A percentile compares a stretch with the other conserved stretches of the same genome.
phyloP scores from a whole-genome alignment of 2,329 filamentous ascomycete genomes.

The Ophiosphaerella herpotricha region DNA sequence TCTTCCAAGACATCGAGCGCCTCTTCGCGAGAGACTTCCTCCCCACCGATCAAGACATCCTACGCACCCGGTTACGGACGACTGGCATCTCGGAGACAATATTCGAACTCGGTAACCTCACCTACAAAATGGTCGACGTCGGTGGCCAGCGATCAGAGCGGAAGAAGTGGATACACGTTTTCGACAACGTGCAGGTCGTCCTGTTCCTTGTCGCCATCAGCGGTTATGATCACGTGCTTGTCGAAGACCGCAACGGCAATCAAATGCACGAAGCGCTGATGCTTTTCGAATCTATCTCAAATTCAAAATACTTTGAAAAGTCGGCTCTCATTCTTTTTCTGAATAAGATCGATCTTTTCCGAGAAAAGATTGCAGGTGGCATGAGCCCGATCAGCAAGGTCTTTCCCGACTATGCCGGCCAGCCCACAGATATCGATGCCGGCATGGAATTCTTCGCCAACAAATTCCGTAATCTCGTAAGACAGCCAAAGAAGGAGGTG shows the following conservation, averaged over 20 bases:
- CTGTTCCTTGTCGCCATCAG: conserved; percentile 94
- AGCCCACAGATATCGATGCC: conserved; percentile 51
- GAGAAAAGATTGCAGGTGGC: conserved; percentile 54
- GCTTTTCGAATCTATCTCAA: conserved; percentile 59
- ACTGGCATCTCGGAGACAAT: conserved; percentile 96
- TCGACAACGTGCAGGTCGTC: conserved; percentile 90
- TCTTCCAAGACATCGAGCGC: conserved; percentile 72
- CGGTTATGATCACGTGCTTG: conserved; percentile 93
- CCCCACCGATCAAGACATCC: conserved; percentile 90
- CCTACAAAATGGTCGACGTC: conserved; percentile 96
- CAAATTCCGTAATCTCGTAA: conserved; percentile 57
- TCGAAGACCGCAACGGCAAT: conserved; percentile 90
- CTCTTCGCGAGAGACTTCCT: conserved; percentile 73
- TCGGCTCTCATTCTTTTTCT: conserved; percentile 58
- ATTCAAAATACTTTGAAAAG: conserved; percentile 58
- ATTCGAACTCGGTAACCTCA: conserved; percentile 88
- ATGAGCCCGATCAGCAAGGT: conserved; percentile 54
- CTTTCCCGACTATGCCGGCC: conserved; percentile 56
- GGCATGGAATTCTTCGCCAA: conserved; percentile 56
- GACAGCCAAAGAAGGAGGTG: conserved; percentile 56
- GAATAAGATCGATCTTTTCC: conserved; percentile 60
- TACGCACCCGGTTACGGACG: conserved; percentile 86
- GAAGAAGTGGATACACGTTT: conserved; percentile 98
- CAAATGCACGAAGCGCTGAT: conserved; percentile 61
- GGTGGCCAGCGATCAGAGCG: conserved; percentile 90